These are phyloP conservation scores for Camelina laxa DNA, from an alignment of 345 rosid species.

Conservation along the genomic window DNA sequence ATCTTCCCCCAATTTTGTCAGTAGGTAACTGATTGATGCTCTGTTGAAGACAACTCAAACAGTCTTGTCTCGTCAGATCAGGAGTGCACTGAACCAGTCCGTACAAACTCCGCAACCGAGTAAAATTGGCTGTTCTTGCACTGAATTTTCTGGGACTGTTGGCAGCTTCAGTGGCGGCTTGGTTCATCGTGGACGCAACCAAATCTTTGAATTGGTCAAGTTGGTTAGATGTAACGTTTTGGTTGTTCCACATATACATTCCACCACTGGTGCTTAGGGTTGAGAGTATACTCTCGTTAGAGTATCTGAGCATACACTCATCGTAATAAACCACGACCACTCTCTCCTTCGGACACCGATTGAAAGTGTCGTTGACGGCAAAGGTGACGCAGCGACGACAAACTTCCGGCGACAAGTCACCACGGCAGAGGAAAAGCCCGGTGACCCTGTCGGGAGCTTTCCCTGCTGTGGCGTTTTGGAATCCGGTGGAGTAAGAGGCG, in stretches of 20 bases:
- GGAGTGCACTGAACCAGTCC: constrained; percentile 56
- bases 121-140: background rate
- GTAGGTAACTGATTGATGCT: background rate
- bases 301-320: background rate
- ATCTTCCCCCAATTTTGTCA: constrained; percentile 37
- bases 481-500: no score
- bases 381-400: background rate
- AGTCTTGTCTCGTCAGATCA: constrained; percentile 42
- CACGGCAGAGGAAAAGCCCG: no score
- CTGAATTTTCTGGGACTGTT: constrained; percentile 39
- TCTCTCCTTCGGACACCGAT: constrained; percentile 33
- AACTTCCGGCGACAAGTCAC: background rate
- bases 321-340: constrained; percentile 35
- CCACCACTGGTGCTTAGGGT: no score
- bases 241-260: no score
- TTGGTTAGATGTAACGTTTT: no score
- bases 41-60: constrained; percentile 32
- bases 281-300: no score
- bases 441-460: no score
- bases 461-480: no score
- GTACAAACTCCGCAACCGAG: constrained; percentile 27
- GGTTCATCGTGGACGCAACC: background rate
- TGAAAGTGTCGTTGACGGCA: background rate
- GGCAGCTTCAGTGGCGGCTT: background rate
- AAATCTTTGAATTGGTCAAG: no score